A percentile compares a stretch with the other conserved stretches of the same genome.
Conservation (phyloP, 441 rosid genomes). For the Sinapis alba region DNA sequence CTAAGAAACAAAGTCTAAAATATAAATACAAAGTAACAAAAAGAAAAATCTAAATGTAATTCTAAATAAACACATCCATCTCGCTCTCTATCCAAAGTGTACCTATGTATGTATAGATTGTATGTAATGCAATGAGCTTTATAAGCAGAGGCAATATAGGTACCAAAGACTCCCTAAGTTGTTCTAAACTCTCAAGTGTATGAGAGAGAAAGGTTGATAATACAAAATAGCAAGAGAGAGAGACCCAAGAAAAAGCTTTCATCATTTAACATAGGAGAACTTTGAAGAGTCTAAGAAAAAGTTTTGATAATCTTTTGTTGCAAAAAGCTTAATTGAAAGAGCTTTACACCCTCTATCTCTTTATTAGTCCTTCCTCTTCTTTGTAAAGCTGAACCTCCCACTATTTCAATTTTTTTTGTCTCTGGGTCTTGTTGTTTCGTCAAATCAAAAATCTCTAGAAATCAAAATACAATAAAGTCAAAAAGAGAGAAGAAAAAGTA, state of each 20-base stretch:
- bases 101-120: constrained; percentile 20
- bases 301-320: constrained; percentile 56
- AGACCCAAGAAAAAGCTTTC: constrained; percentile 31
- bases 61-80: constrained; percentile 6
- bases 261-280: constrained; percentile 37
- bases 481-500: constrained; percentile 21
- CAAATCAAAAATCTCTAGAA: constrained; percentile 33
- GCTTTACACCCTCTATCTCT: constrained; percentile 37
- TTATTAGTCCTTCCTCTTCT: constrained; percentile 35
- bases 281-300: constrained; percentile 44
- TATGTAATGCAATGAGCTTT: constrained; percentile 41
- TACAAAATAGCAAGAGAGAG: constrained; percentile 22
- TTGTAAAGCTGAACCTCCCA: constrained; percentile 72
- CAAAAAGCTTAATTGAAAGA: constrained; percentile 67
- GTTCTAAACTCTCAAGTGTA: constrained; percentile 33
- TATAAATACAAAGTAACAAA: constrained; percentile 42
- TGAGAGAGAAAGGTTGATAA: constrained; percentile 30
- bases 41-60: constrained; percentile 39
- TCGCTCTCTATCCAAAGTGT: constrained; percentile 22
- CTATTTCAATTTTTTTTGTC: constrained; percentile 37
- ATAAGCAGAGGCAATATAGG: constrained; percentile 35
- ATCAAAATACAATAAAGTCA: constrained; percentile 29
- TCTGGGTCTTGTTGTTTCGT: constrained; percentile 29
- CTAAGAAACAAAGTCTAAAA: constrained; percentile 42
- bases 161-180: constrained; percentile 27